These are phyloP conservation scores for Didymella pomorum DNA, from an alignment of 2,329 filamentous ascomycete genomes.

Conservation along the genomic window DNA sequence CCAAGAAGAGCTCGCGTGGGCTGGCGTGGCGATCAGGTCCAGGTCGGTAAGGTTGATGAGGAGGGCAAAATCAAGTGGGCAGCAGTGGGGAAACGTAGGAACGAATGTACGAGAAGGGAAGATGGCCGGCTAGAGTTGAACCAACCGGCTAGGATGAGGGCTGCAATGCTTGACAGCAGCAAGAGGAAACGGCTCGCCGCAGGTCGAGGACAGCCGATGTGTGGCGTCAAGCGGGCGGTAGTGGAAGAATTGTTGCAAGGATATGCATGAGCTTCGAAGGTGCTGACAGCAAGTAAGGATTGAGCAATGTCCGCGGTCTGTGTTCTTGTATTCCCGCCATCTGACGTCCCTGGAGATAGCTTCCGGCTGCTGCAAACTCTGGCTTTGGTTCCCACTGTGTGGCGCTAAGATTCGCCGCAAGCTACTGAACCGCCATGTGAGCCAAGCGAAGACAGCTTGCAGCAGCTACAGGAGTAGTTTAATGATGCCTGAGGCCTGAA, in stretches of 20 bases:
- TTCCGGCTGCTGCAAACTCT: constrained; percentile 42
- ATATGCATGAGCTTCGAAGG: constrained; percentile 45
- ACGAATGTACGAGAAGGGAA: constrained; percentile 50
- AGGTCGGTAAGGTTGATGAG: constrained; percentile 35
- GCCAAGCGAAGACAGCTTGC: constrained; percentile 38
- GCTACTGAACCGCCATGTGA: constrained; percentile 43
- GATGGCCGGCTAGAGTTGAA: constrained; percentile 44
- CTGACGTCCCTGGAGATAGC: constrained; percentile 45
- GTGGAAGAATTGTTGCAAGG: constrained; percentile 44
- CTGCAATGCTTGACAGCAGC: constrained; percentile 37
- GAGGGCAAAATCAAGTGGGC: constrained; percentile 41
- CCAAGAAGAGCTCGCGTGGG: constrained; percentile 48
- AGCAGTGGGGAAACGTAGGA: constrained; percentile 43
- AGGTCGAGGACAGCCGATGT: constrained; percentile 47
- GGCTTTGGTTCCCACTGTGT: constrained; percentile 45
- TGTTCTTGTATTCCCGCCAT: constrained; percentile 45
- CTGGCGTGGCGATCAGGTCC: constrained; percentile 45
- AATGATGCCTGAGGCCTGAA: constrained; percentile 29
- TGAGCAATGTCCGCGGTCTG: constrained; percentile 34
- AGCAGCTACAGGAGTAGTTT: constrained; percentile 34
- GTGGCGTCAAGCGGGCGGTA: constrained; percentile 47
- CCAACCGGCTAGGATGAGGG: constrained; percentile 45
- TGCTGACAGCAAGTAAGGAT: constrained; percentile 44
- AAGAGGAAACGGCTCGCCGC: constrained; percentile 45
- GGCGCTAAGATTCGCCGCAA: constrained; percentile 45